Evolutionary conservation across 108 stramenopile genomes (phyloP).

Genomic region (Skeletonema costatum): DNA sequence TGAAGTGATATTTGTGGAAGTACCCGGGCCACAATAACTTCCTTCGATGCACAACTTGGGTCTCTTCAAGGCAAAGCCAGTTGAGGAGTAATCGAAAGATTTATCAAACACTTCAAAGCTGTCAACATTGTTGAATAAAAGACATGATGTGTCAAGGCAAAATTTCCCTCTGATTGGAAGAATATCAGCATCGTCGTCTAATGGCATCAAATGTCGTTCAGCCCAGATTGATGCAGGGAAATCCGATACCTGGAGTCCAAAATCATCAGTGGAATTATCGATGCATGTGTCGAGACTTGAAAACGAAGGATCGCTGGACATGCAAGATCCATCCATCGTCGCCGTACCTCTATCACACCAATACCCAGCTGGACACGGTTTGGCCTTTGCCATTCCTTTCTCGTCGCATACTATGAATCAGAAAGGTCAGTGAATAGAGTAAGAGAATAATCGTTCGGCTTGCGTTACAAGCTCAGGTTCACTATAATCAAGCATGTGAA

Average conservation of each 20-base stretch:
- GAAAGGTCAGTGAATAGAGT: neutral
- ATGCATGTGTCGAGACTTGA: constrained; percentile 58
- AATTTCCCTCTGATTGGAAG: constrained; percentile 55
- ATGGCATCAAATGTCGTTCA: constrained; percentile 43
- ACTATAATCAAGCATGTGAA: neutral
- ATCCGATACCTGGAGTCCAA: constrained; percentile 47
- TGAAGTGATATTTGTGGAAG: constrained; percentile 11
- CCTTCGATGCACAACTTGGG: constrained; percentile 74
- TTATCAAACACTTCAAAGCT: constrained; percentile 57
- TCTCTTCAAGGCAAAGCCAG: constrained; percentile 45
- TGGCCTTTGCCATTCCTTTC: constrained; percentile 53
- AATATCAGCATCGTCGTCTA: constrained; percentile 49
- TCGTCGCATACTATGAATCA: constrained; percentile 54
- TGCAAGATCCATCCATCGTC: constrained; percentile 29
- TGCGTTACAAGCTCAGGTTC: neutral
- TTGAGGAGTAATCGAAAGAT: constrained; percentile 70
- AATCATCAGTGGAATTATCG: constrained; percentile 71
- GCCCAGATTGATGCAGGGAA: constrained; percentile 45
- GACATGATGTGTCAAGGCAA: constrained; percentile 50
- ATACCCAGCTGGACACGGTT: constrained; percentile 70
- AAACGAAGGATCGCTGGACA: constrained; percentile 18
- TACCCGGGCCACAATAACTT: constrained; percentile 71
- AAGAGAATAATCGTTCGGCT: neutral
- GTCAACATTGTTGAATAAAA: constrained; percentile 61
- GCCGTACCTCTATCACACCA: constrained; percentile 65